phyloP scores from a whole-genome alignment of 2,329 filamentous ascomycete species.

The Dryadomyces sulphureus region DNA sequence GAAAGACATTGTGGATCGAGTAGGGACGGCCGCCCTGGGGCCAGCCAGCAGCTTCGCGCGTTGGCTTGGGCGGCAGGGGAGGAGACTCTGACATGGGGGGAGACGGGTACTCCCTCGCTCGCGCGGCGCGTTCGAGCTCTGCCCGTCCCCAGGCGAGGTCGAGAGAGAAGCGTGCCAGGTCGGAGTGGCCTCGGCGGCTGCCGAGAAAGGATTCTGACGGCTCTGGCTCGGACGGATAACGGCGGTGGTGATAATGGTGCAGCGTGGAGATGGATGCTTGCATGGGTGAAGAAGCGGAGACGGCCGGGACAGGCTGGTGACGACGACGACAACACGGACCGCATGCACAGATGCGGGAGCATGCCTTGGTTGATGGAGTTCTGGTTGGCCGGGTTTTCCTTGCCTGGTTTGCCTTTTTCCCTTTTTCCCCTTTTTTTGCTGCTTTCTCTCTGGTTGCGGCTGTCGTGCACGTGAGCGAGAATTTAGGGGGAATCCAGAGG shows the following conservation, averaged over 20 bases:
- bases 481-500: no score
- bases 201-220: conserved; percentile 33
- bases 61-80: conserved; percentile 41
- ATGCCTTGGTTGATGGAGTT: conserved; percentile 1
- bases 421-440: no score
- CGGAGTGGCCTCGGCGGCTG: conserved; percentile 42
- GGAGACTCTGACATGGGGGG: conserved; percentile 62
- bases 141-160: conserved; percentile 41
- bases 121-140: conserved; percentile 38
- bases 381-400: no score
- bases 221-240: conserved; percentile 26
- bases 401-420: no score
- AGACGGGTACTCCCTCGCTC: conserved; percentile 50
- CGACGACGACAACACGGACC: background rate
- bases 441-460: no score
- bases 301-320: background rate
- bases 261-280: conserved; percentile 26
- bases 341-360: background rate
- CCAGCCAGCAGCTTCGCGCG: conserved; percentile 41
- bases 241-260: conserved; percentile 7
- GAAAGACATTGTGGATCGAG: conserved; percentile 35
- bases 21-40: conserved; percentile 32
- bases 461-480: no score
- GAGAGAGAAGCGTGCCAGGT: conserved; percentile 38
- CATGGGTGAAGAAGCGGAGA: conserved; percentile 29